Evolutionary conservation across 176 grass and related monocot species (phyloP).

Genomic region (Oryza australiensis): DNA sequence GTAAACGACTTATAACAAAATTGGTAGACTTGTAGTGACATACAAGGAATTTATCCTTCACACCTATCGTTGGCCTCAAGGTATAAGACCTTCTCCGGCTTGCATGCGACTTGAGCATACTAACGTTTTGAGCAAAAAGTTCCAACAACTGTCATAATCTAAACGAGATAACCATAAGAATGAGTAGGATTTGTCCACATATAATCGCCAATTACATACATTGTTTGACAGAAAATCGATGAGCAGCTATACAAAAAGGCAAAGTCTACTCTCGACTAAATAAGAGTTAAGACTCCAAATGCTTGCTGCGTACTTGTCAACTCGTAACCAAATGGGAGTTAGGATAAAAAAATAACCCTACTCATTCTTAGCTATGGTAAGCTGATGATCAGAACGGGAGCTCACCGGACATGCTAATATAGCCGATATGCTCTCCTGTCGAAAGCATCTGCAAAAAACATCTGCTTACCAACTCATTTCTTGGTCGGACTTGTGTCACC

Average conservation of each 20-base stretch:
- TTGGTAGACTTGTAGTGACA: too few species aligned
- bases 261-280: constrained; percentile 24
- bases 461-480: constrained; percentile 34
- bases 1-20: too few species aligned
- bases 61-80: not conserved
- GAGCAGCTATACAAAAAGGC: constrained; percentile 22
- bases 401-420: constrained; percentile 27
- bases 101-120: not conserved
- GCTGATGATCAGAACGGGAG: constrained; percentile 4
- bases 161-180: not conserved
- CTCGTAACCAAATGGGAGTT: constrained; percentile 31
- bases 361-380: constrained; percentile 28
- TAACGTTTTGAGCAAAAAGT: not conserved
- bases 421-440: constrained; percentile 25
- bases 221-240: constrained; percentile 12
- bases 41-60: not conserved
- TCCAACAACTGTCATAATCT: not conserved
- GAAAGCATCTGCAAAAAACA: constrained; percentile 21
- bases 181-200: constrained; percentile 14
- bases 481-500: constrained; percentile 27
- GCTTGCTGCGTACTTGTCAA: not conserved
- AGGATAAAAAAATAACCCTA: constrained; percentile 42
- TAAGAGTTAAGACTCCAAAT: not conserved
- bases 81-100: not conserved
- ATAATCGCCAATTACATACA: not conserved